Base-by-base conservation (phyloP, 1,139 yeast species). In the Blastobotrys petasosporus region DNA sequence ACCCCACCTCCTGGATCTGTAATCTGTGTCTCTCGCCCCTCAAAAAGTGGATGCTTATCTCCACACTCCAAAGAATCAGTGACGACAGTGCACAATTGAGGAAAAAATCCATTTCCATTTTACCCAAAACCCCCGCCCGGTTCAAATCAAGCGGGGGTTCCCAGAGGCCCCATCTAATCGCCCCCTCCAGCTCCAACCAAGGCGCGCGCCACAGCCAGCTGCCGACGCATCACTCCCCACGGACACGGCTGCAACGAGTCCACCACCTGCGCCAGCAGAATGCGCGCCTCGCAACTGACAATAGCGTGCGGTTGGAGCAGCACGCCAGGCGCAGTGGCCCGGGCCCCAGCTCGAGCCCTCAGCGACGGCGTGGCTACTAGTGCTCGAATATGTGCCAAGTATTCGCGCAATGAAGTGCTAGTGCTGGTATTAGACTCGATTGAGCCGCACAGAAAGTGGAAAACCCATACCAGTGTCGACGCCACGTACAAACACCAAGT, bases 401-500 rank as follows among this genome's bases (percentile, higher is more conserved):
- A 53, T 17, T 46, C 51, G 6, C 49, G 37, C 34, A 46, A 30
- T 31, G 37, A 39, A 2, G 32, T 12, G 29, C 37, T n/a, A 15
- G 2, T 13, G 34, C 17, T 6, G 39, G 12, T 15, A 36, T 25
- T 8, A 12, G 28, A 9, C 11, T 44, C 44, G 30, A 37, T 16
- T 15, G 44, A 23, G 23, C 37, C 39, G n/a, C 41, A 15, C 41
- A 54, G 42, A 32, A 46, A 50, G 37, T 56, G 56, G 38, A 50
- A 56, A 2, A 51, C 44, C 58, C 59, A 57, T 7, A 57, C 58
- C 4, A 55, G 50, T 25, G 55, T 25, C 2, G 56, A 50, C 1
- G 60, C 56, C 33, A 56, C 44, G 39, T 54, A 57, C 12, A 57
- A 41, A 42, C 60, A 55, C 58, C 58, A 56, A 1, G 60, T 54